These are phyloP conservation scores for Naematelia encephala DNA, from an alignment of 768 basidiomycete genomes.

Conservation along the genomic window DNA sequence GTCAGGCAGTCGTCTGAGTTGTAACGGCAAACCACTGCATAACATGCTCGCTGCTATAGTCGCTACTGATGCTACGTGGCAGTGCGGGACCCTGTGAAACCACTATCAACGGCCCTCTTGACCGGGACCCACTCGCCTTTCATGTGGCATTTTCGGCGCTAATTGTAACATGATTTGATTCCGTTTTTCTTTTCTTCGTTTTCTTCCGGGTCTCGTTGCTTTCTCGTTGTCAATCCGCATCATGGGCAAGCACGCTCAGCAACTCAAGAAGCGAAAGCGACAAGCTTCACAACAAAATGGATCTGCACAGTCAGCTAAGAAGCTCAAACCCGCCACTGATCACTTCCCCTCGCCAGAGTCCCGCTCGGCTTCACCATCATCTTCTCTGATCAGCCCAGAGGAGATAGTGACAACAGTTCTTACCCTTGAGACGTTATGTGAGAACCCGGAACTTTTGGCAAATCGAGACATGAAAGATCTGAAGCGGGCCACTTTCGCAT, in stretches of 20 bases:
- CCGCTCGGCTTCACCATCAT: not conserved
- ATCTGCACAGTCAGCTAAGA: constrained; percentile 7
- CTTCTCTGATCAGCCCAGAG: constrained; percentile 19
- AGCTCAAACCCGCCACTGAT: constrained; percentile 8
- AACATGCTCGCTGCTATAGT: too few relatives aligned
- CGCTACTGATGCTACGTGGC: too few relatives aligned
- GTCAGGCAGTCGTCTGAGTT: too few relatives aligned
- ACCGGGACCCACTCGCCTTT: too few relatives aligned
- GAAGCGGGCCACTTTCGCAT: constrained; percentile 40
- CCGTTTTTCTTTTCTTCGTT: too few relatives aligned
- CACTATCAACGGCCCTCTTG: too few relatives aligned
- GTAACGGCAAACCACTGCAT: too few relatives aligned
- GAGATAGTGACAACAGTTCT: constrained; percentile 40
- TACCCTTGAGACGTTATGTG: constrained; percentile 29
- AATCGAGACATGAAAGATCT: constrained; percentile 36
- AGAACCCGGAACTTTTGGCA: constrained; percentile 36
- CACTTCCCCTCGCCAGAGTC: constrained; percentile 6
- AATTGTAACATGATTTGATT: too few relatives aligned
- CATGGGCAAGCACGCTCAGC: constrained; percentile 24
- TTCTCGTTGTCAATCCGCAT: not conserved
- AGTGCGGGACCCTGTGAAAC: too few relatives aligned
- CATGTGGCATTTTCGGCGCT: too few relatives aligned
- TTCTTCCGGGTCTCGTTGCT: not conserved
- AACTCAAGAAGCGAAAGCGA: constrained; percentile 26
- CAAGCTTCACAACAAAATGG: constrained; percentile 4